Percentiles rank a stretch among this genome's conserved stretches.
Conservation (phyloP, 1,139 yeast species). For the Yamadazyma pseudoaaseri region DNA sequence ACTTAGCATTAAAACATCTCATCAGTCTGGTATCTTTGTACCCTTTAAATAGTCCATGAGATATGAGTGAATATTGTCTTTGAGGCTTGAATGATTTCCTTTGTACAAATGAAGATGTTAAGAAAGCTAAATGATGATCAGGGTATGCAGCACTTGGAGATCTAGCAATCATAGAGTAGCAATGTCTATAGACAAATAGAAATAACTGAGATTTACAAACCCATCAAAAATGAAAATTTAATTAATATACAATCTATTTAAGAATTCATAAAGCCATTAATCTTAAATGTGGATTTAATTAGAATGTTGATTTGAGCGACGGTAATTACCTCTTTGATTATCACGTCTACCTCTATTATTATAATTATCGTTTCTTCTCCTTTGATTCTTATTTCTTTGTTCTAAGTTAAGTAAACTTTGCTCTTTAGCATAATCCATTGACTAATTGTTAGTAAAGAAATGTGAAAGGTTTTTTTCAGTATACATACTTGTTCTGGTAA, state of each 20-base stretch:
- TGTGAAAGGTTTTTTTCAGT: too few species aligned
- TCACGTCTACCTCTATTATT: constrained; percentile 15
- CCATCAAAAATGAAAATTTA: constrained; percentile 1
- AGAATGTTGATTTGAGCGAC: constrained; percentile 7
- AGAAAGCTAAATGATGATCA: not conserved
- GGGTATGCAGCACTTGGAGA: not conserved
- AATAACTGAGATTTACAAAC: not conserved
- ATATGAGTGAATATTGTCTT: constrained; percentile 5
- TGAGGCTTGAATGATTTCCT: not conserved
- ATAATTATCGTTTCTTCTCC: constrained; percentile 31
- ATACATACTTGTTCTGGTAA: constrained; percentile 39
- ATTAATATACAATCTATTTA: constrained; percentile 9
- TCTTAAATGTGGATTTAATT: not conserved
- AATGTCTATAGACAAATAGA: not conserved
- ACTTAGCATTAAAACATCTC: constrained; percentile 12
- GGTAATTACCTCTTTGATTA: constrained; percentile 13
- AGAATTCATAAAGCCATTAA: constrained; percentile 4
- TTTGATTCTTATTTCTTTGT: constrained; percentile 48
- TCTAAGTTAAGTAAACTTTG: constrained; percentile 57
- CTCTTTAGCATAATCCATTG: constrained; percentile 81
- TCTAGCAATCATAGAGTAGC: too few species aligned
- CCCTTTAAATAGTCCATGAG: constrained; percentile 18
- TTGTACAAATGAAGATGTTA: not conserved
- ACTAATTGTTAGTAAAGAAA: constrained; percentile 30
- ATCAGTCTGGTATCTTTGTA: constrained; percentile 17